Base-by-base conservation (phyloP, 164 flowering plant species). In the Annona squamosa region DNA sequence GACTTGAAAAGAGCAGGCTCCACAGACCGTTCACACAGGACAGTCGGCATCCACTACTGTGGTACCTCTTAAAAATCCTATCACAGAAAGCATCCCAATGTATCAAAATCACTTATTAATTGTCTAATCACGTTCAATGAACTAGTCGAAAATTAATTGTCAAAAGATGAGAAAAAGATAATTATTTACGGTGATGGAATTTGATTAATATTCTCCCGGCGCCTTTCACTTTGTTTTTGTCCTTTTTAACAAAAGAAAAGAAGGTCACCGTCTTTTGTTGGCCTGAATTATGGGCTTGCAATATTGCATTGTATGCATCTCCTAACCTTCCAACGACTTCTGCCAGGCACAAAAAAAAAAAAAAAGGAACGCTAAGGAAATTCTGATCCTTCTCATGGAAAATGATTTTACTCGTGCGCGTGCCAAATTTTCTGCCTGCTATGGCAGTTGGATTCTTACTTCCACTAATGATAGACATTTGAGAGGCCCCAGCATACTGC, bases 251-350 rank as follows among this genome's bases (percentile, higher is more conserved):
- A 52, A 52, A 10, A 52, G 5, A 16, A 66, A 66, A 9, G 46
- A 66, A 66, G 44, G 46, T 4, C 42, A 66, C 4, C 59, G 13
- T 16, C 9, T 52, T 52, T 52, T 52, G 0, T 41, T 61, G n/a
- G 65, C 37, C 42, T 16, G 47, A 71, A 71, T 71, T 59, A 71
- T 71, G 59, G 65, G 41, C 10, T 3, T 71, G 73, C 47, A 71
- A 61, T 70, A 59, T 45, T 1, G 37, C 1, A 63, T n/a, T n/a
- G 41, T 63, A n/a, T 63, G 5, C 17, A n/a, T 2, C 43, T 70
- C 63, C 5, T 52, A 44, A 52, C 37, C 72, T 56, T 56, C 56
- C 9, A 9, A 41, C 4, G 45, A 52, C 47, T 4, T 43, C 41
- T 37, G 45, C 19, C 48, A 63, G 59, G 42, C 65, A 44, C 47